phyloP scores from a whole-genome alignment of 129 eudicot genomes.

The Oenanthe sinensis region DNA sequence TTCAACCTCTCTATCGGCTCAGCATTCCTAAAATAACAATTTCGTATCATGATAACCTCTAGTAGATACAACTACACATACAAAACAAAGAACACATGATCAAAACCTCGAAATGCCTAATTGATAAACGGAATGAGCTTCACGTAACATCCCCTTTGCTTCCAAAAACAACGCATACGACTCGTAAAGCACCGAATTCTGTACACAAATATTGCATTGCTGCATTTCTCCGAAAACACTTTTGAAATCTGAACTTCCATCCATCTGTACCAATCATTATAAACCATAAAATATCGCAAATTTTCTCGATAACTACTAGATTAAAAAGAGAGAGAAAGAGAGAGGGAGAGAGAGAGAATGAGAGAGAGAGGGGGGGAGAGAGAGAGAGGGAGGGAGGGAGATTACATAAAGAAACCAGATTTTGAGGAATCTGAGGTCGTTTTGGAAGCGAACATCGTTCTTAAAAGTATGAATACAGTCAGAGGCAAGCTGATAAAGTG shows the following conservation, averaged over 20 bases:
- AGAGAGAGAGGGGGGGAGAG: not conserved
- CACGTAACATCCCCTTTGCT: constrained; percentile 53
- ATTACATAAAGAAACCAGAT: constrained; percentile 77
- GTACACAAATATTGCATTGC: constrained; percentile 42
- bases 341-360: not conserved
- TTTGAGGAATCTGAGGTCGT: constrained; percentile 79
- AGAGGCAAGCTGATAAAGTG: constrained; percentile 31
- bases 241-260: constrained; percentile 42
- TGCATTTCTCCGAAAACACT: constrained; percentile 54
- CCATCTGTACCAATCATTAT: constrained; percentile 43
- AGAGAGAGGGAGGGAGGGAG: not conserved
- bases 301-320: not conserved
- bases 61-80: not conserved
- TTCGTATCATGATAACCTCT: not conserved
- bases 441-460: constrained; percentile 30
- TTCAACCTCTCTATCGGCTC: constrained; percentile 73
- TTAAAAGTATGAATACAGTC: constrained; percentile 53
- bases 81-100: not conserved
- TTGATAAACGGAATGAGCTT: constrained; percentile 55
- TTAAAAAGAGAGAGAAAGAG: not conserved
- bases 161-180: constrained; percentile 56
- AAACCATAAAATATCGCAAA: not conserved
- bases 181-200: constrained; percentile 54
- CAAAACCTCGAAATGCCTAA: constrained; percentile 72
- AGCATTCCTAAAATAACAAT: constrained; percentile 52